Base-by-base conservation (phyloP, 352 stramenopile species). In the Phytophthora pisi region DNA sequence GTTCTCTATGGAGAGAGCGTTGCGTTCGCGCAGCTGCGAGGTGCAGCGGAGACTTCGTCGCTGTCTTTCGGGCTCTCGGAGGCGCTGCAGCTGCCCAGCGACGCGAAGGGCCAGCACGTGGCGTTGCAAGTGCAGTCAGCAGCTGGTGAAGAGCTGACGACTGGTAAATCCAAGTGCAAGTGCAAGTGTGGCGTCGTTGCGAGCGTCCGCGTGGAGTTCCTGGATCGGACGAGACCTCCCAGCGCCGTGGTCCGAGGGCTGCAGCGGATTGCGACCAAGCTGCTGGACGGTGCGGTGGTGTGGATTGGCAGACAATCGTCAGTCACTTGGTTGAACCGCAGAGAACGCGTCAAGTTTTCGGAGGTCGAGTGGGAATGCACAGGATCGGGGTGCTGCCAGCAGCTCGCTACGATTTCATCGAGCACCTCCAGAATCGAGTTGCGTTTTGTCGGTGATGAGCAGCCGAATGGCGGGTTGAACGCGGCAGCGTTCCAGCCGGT, bases 321-420 rank as follows among this genome's bases (percentile, higher is more conserved):
- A 0, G 46, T 92, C 10, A 57, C 51, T 11, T 92, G 86, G 84
- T 55, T 91, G 55, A 88, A 89, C 42, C 24, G 18, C 8, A 59
- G 51, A 45, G 74, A 89, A 23, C 10, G 18, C 5, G 61, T 89
- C 5, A 26, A 63, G 8, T 89, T 85, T 59, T 18, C 43, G 0
- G 42, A 65, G 36, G 49, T 89, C 3, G 20, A 72, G 34, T 80
- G 70, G 61, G 55, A 43, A 5, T 57, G 42, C 1, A 49, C 43
- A 53, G 63, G 81, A 2, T 61, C 54, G 9, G 76, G 86, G 11
- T 91, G 77, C 20, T 85, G 79, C 60, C 13, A 59, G 16, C 49
- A 67, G 15, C 23, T 88, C 11, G 80, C 67, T 2, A 58, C 40
- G 4, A 66, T 81, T 42, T 20, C 20, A 20, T 66, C 65, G 0